Evolutionary conservation across 352 stramenopile species (phyloP), one percentile per base, ranked within the genome.

Genomic region (Thalassiosira hispida): DNA sequence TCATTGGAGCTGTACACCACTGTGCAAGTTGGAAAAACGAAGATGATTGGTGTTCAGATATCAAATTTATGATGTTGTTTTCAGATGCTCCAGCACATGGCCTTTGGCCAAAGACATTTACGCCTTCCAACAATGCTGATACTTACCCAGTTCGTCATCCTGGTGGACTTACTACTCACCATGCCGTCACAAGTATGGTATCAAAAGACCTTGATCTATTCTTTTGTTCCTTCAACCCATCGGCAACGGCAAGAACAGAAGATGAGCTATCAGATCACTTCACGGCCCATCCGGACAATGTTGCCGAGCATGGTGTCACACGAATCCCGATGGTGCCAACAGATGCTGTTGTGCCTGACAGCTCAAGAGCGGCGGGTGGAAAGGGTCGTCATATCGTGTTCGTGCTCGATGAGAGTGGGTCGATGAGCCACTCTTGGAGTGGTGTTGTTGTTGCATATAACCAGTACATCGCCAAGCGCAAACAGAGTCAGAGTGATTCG

Each of bases 221-320:
- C 56, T 77, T 89, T 73, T 89, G 85, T 23, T 91, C 85, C 7
- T 91, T 89, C 44, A 78, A 89, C 65, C 85, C 78, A 27, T 16
- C 40, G 27, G 81, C 78, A 38, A 91, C 84, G 27, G 40, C 44
- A 25, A 64, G 12, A 29, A 87, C 75, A 23, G 84, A 91, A 47
- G 59, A 83, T 27, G 76, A 82, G 33, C 8, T 91, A 40, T 78
- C 59, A 27, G 22, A 79, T 52, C 2, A 18, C 29, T 75, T 78
- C 35, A 65, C 73, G 23, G 23, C 69, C 25, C 74, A 89, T 65
- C 67, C 67, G 18, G 75, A 83, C 12, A 91, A 87, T 68, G 40
- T 20, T 11, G 59, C 65, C 5, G 74, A 73, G 2, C 42, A 46
- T 51, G 59, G 72, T 29, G 27, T 91, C n/a, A 77, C 64, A 57